These are phyloP conservation scores for Yamadazyma friedrichii DNA, from an alignment of 1,139 yeast species.

Conservation along the genomic window DNA sequence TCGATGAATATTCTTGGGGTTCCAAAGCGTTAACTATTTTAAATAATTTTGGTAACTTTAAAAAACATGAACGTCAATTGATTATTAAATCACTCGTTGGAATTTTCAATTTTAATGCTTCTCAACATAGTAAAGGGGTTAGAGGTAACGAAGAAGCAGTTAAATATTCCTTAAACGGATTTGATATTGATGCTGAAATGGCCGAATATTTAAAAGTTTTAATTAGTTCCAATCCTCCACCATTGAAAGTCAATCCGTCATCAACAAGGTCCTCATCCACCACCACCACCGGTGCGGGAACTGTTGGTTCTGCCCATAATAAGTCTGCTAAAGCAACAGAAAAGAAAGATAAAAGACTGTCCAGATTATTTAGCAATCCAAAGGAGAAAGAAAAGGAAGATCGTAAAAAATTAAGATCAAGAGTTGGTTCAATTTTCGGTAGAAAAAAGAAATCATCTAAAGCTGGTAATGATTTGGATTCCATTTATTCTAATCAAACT, in stretches of 20 bases:
- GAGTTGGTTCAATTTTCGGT: slow-evolving; percentile 82
- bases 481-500: slow-evolving; percentile 25
- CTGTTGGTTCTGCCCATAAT: not conserved
- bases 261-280: not conserved
- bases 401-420: slow-evolving; percentile 58
- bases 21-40: slow-evolving; percentile 75
- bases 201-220: slow-evolving; percentile 35
- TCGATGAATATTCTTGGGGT: slow-evolving; percentile 61
- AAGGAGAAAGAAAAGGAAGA: slow-evolving; percentile 11
- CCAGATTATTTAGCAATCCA: slow-evolving; percentile 9
- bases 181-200: slow-evolving; percentile 41
- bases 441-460: slow-evolving; percentile 46
- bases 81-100: slow-evolving; percentile 68
- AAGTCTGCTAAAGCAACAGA: slow-evolving; percentile 4
- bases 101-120: slow-evolving; percentile 62
- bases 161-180: slow-evolving; percentile 55
- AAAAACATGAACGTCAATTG: slow-evolving; percentile 61
- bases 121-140: slow-evolving; percentile 43
- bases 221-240: slow-evolving; percentile 22
- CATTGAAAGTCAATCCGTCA: slow-evolving; percentile 2
- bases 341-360: slow-evolving; percentile 11
- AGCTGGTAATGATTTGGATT: slow-evolving; percentile 34
- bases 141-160: slow-evolving; percentile 64
- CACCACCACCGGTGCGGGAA: not conserved
- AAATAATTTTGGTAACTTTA: slow-evolving; percentile 74